Conservation (phyloP, 768 basidiomycete genomes). For the Hericium alpestre region DNA sequence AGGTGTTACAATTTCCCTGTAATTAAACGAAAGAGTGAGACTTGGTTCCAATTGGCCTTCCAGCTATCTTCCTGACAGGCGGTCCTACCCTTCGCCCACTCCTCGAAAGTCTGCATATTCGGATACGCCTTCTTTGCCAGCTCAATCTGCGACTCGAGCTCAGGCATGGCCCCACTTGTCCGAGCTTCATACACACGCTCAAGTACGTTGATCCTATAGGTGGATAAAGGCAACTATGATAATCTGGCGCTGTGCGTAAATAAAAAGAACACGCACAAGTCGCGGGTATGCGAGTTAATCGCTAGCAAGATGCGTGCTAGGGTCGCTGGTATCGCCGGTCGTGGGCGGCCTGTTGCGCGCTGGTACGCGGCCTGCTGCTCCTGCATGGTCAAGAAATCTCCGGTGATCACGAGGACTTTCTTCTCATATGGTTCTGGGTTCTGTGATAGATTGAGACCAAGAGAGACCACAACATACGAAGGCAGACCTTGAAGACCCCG, state of each 20-base stretch:
- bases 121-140: background rate
- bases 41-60: background rate
- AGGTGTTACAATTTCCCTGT: background rate
- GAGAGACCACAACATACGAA: background rate
- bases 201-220: background rate
- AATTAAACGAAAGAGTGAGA: background rate
- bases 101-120: background rate
- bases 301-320: constrained; percentile 6
- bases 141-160: background rate
- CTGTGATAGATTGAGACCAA: background rate
- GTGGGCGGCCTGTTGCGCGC: constrained; percentile 4
- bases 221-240: background rate
- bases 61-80: background rate
- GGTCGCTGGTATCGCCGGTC: constrained; percentile 5
- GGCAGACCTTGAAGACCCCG: background rate
- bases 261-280: constrained; percentile 4
- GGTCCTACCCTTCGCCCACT: background rate
- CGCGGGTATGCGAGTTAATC: constrained; percentile 5
- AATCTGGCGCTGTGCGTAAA: background rate
- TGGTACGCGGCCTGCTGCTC: constrained; percentile 4
- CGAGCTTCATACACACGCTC: background rate
- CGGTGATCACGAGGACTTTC: constrained; percentile 1
- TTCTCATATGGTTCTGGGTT: background rate
- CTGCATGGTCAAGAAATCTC: constrained; percentile 4
- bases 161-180: background rate